phyloP scores from a whole-genome alignment of 1,284 basidiomycete species.

The Apiotrichum montevideense region DNA sequence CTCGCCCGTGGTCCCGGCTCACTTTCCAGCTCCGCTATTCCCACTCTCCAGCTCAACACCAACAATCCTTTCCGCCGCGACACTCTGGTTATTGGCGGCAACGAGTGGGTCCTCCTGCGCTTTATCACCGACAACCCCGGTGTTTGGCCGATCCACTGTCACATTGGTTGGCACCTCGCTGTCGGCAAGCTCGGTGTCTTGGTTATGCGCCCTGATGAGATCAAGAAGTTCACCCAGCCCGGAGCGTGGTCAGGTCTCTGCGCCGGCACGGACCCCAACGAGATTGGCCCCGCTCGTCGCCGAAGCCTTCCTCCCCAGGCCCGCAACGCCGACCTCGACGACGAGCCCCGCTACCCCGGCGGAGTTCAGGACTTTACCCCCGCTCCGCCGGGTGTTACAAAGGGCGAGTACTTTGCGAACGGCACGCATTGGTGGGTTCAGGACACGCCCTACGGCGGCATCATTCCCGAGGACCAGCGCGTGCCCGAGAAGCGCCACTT shows the following conservation, averaged over 20 bases:
- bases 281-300: conserved; percentile 12
- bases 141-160: conserved; percentile 25
- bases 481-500: conserved; percentile 1
- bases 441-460: neutral
- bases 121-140: conserved; percentile 24
- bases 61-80: conserved; percentile 45
- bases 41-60: conserved; percentile 21
- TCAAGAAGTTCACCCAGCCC: conserved; percentile 9
- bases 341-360: neutral
- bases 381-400: neutral
- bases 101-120: conserved; percentile 26
- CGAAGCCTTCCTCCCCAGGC: neutral
- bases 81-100: conserved; percentile 34
- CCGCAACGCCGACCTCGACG: neutral
- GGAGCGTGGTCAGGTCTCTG: conserved; percentile 18
- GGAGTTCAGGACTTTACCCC: conserved; percentile 1
- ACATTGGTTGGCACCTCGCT: conserved; percentile 24
- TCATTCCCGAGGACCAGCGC: neutral
- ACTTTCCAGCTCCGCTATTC: conserved; percentile 20
- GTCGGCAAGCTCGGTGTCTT: conserved; percentile 11
- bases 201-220: conserved; percentile 19
- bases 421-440: conserved; percentile 1
- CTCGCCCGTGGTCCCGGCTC: conserved; percentile 37
- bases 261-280: conserved; percentile 5
- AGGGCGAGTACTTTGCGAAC: neutral